These are phyloP conservation scores for Cylindrotheca closterium DNA, from an alignment of 108 stramenopile genomes.

Conservation along the genomic window DNA sequence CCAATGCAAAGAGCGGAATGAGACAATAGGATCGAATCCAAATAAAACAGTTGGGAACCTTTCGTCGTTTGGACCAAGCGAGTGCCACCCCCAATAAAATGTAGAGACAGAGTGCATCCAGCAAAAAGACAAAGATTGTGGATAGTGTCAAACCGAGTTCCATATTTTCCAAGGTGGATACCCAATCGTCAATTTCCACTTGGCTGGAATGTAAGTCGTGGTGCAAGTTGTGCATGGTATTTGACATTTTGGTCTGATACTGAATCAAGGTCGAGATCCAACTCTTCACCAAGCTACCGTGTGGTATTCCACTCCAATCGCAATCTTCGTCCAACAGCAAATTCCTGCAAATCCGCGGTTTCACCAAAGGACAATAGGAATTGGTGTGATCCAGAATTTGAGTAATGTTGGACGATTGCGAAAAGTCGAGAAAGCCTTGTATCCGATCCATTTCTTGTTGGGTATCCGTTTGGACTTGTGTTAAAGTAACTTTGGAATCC, in stretches of 20 bases:
- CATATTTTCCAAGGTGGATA: neutral
- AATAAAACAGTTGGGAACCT: neutral
- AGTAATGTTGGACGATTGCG: neutral
- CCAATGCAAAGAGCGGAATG: conserved; percentile 13
- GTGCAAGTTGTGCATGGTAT: neutral
- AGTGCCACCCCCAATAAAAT: neutral
- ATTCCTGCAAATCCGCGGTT: neutral
- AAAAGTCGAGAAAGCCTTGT: neutral
- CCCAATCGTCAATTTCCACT: neutral
- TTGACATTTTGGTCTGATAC: neutral
- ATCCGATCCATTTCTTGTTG: neutral
- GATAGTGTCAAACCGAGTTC: neutral
- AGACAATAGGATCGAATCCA: neutral
- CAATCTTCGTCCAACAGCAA: neutral
- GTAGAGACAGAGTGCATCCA: neutral
- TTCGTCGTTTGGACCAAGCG: neutral
- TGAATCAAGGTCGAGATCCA: neutral
- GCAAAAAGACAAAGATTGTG: neutral
- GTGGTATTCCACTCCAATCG: neutral
- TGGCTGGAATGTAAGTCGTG: neutral
- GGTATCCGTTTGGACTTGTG: neutral
- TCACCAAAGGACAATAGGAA: neutral
- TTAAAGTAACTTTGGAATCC: neutral
- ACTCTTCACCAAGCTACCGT: neutral
- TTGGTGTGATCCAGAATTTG: neutral